A percentile compares a stretch with the other conserved stretches of the same genome.
Evolutionary conservation across 208 protist genomes (phyloP).

Genomic region (Trypanosomatidae sp.): DNA sequence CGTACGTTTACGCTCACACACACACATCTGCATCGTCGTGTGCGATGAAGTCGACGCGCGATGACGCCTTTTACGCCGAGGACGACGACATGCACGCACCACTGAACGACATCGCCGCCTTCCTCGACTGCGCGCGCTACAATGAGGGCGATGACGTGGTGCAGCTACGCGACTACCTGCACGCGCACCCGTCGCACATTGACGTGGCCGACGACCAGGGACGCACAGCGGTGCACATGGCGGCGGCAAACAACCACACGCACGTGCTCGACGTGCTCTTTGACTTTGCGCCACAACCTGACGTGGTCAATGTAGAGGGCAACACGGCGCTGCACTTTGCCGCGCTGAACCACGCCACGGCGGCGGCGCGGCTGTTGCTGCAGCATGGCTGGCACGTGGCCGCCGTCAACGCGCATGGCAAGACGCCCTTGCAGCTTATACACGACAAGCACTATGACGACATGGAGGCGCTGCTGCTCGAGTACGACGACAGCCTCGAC

Average conservation of each 20-base stretch:
- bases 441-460: constrained; percentile 66
- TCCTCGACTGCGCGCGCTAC: constrained; percentile 78
- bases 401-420: constrained; percentile 33
- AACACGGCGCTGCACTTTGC: constrained; percentile 84
- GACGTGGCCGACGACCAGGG: constrained; percentile 54
- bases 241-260: constrained; percentile 75
- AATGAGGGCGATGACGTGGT: constrained; percentile 57
- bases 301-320: constrained; percentile 66
- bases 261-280: constrained; percentile 58
- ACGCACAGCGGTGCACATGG: constrained; percentile 76
- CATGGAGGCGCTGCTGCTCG: constrained; percentile 70
- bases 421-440: constrained; percentile 71
- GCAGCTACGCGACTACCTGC: constrained; percentile 28
- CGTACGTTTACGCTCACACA: too few species aligned
- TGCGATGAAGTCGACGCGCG: too few species aligned
- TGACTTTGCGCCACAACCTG: constrained; percentile 28
- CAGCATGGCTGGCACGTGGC: constrained; percentile 35
- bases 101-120: constrained; percentile 46
- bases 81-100: constrained; percentile 31
- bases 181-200: constrained; percentile 27
- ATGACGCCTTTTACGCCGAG: constrained; percentile 22
- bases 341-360: constrained; percentile 73
- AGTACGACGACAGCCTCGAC: constrained; percentile 58
- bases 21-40: too few species aligned
- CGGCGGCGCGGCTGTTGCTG: constrained; percentile 42